Conservation (phyloP, 371 early-diverging fungal species). For the Zychaea mexicana region DNA sequence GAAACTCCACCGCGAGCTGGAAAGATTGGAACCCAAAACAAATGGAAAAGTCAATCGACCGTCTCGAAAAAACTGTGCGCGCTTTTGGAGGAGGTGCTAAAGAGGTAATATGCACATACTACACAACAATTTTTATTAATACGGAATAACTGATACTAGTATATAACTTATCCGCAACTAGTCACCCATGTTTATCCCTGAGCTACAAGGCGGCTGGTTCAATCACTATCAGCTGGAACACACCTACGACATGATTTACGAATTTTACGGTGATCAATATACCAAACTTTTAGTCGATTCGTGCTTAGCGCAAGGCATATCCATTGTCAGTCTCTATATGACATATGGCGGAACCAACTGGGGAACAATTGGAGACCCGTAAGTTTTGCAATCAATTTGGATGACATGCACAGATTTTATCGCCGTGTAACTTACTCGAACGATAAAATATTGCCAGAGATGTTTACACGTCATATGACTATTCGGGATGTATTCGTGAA, state of each 20-base stretch:
- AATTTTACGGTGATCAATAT: slow-evolving; percentile 74
- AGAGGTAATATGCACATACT: slow-evolving; percentile 9
- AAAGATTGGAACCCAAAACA: slow-evolving; percentile 67
- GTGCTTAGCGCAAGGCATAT: slow-evolving; percentile 70
- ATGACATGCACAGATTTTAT: too few relatives aligned
- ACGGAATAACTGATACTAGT: neutral
- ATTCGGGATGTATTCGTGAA: slow-evolving; percentile 81
- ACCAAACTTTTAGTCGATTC: slow-evolving; percentile 68
- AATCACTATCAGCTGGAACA: slow-evolving; percentile 70
- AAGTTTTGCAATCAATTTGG: slow-evolving; percentile 38
- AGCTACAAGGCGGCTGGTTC: slow-evolving; percentile 86
- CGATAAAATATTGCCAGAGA: slow-evolving; percentile 42
- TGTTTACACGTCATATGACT: slow-evolving; percentile 82
- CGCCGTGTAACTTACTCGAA: neutral
- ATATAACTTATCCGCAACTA: slow-evolving; percentile 11
- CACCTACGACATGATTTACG: slow-evolving; percentile 71
- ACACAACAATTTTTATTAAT: neutral
- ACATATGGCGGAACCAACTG: slow-evolving; percentile 87
- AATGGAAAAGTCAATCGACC: slow-evolving; percentile 61
- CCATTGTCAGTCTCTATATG: slow-evolving; percentile 73
- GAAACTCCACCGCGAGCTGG: slow-evolving; percentile 51
- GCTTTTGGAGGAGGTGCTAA: slow-evolving; percentile 74
- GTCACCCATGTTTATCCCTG: slow-evolving; percentile 80
- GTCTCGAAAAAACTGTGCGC: slow-evolving; percentile 71
- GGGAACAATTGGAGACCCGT: slow-evolving; percentile 80